Evolutionary conservation across 495 filamentous ascomycete species (phyloP).

Genomic region (Tuber umbilicatum): DNA sequence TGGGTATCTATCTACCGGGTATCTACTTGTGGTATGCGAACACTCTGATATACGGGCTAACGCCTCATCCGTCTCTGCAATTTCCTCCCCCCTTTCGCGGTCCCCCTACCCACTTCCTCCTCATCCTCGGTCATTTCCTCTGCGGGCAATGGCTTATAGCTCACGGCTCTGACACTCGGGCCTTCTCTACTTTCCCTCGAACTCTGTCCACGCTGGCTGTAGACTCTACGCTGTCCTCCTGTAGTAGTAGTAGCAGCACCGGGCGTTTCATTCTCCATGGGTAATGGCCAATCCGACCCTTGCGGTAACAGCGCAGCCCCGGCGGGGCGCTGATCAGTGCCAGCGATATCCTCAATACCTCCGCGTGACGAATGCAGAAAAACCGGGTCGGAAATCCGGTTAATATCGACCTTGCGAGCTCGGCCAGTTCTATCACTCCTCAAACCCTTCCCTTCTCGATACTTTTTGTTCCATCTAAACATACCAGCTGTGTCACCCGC

Average conservation of each 20-base stretch:
- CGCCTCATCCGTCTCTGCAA: not conserved
- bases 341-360: not conserved
- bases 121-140: not conserved
- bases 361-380: not conserved
- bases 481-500: not conserved
- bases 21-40: not conserved
- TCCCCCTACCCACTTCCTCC: not conserved
- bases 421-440: not conserved
- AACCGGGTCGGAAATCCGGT: not conserved
- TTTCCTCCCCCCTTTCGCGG: not conserved
- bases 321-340: not conserved
- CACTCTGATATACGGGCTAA: not conserved
- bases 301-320: not conserved
- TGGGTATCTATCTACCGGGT: not conserved
- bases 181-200: not conserved
- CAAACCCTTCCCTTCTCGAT: not conserved
- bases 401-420: not conserved
- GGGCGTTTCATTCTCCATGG: not conserved
- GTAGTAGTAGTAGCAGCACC: not conserved
- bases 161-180: not conserved
- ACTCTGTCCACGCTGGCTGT: not conserved
- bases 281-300: not conserved
- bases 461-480: not conserved
- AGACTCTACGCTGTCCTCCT: not conserved
- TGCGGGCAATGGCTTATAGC: not conserved